These are phyloP conservation scores for Botrytis hyacinthi DNA, from an alignment of 2,329 filamentous ascomycete genomes.

Conservation along the genomic window DNA sequence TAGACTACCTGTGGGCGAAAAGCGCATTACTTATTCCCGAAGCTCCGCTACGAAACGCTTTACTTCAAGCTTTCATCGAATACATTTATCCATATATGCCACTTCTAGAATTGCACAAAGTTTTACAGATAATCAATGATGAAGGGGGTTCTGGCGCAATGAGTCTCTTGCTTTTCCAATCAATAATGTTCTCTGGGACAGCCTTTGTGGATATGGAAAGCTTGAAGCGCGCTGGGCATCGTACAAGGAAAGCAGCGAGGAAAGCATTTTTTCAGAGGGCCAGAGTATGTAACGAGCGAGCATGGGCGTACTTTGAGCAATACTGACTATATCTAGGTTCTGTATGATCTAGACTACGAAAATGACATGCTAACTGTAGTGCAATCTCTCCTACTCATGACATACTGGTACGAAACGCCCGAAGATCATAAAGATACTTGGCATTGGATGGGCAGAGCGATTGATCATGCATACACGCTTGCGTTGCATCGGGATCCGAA, in stretches of 20 bases:
- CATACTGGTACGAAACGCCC: conserved; percentile 95
- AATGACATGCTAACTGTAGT: conserved; percentile 84
- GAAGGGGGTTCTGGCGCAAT: conserved; percentile 70
- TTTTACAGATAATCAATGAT: conserved; percentile 57
- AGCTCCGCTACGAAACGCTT: conserved; percentile 68
- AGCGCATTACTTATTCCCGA: conserved; percentile 78
- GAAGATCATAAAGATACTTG: conserved; percentile 98
- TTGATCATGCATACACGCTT: conserved; percentile 89
- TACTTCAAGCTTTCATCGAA: conserved; percentile 80
- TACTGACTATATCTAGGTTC: conserved; percentile 50
- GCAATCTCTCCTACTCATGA: conserved; percentile 86
- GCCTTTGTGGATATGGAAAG: conserved; percentile 82
- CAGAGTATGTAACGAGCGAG: conserved; percentile 57
- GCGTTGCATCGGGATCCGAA: conserved; percentile 84
- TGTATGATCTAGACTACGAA: conserved; percentile 97
- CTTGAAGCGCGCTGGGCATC: conserved; percentile 74
- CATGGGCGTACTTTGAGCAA: conserved; percentile 16
- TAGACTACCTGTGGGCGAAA: conserved; percentile 79
- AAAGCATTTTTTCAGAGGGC: conserved; percentile 88
- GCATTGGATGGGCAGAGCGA: conserved; percentile 98
- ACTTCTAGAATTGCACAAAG: conserved; percentile 66
- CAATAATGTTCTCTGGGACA: conserved; percentile 89
- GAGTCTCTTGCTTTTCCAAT: conserved; percentile 86
- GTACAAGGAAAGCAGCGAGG: conserved; percentile 74
- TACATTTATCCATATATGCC: conserved; percentile 96